Base-by-base conservation (phyloP, 2,329 filamentous ascomycete genomes). In the Alternaria arborescens region DNA sequence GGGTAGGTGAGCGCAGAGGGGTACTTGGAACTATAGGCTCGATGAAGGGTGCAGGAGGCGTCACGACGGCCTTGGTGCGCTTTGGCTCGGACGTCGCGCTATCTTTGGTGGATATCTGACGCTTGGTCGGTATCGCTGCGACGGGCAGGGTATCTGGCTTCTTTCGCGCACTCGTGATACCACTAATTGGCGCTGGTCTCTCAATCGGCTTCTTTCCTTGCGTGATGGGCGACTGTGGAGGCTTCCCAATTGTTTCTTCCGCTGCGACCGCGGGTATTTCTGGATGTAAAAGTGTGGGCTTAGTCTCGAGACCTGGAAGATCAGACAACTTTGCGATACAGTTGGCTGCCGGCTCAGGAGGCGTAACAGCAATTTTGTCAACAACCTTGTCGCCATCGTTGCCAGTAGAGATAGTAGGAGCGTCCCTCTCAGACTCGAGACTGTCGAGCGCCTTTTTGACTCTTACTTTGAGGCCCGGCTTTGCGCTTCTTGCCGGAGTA, bases 381-480 rank as follows among this genome's bases (percentile, higher is more conserved):
- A 14, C 18, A 10, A 22, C 1, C 5, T 20, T 22, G 14, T 47
- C n/a, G 4, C 28, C 28, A 47, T 3, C n/a, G n/a, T 4, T 47
- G 26, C 10, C 12, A 11, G 26, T 1, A 12, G 5, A 4, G 16
- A n/a, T 28, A 26, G 11, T 47, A 47, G 43, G 30, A 2, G n/a
- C 10, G n/a, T 4, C 18, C 3, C 26, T 20, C 6, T 32, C n/a
- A 16, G 12, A 22, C 7, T 47, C 44, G n/a, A 18, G 8, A 7
- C 22, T 47, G 28, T 24, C 24, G 8, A 11, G 14, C 28, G 24
- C 8, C 24, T 44, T 26, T 8, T 28, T n/a, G 24, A 10, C 24
- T 62, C 63, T 68, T 24, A 69, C 68, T 60, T 66, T 60, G 5
- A 38, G 8, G 26, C n/a, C 12, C 5, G 38, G 1, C 32, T 36